These are phyloP conservation scores for Lepidium didymum DNA, from an alignment of 345 rosid genomes.

Conservation along the genomic window DNA sequence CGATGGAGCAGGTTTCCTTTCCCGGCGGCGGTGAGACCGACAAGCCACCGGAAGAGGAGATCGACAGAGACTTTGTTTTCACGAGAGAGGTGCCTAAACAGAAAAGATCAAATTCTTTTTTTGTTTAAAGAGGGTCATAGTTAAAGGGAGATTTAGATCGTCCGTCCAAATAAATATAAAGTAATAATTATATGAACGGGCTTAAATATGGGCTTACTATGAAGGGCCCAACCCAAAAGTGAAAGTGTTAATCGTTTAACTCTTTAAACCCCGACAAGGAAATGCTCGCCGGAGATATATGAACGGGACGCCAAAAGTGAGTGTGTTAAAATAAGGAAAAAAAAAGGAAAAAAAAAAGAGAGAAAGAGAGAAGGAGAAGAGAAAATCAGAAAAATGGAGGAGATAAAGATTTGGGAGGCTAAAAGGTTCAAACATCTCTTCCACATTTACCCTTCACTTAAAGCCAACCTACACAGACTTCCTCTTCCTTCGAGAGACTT, in stretches of 20 bases:
- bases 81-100: too few species aligned
- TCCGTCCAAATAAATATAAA: too few species aligned
- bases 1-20: too few species aligned
- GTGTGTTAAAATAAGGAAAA: not conserved
- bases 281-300: constrained; percentile 15
- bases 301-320: constrained; percentile 4
- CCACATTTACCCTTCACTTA: constrained; percentile 29
- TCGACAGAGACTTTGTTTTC: too few species aligned
- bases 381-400: constrained; percentile 37
- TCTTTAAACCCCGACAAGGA: not conserved
- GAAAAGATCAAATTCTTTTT: too few species aligned
- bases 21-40: too few species aligned
- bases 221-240: not conserved
- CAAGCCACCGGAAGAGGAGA: too few species aligned
- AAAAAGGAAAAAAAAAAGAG: not conserved
- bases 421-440: constrained; percentile 18
- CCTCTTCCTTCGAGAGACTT: constrained; percentile 20
- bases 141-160: too few species aligned
- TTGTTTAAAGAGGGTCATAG: too few species aligned
- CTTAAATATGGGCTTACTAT: not conserved
- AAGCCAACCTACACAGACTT: constrained; percentile 17
- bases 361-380: constrained; percentile 1
- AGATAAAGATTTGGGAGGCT: constrained; percentile 28
- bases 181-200: too few species aligned
- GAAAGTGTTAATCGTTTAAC: not conserved